Percentiles rank a stretch among this genome's conserved stretches.
These are phyloP conservation scores for Phaeosphaeria sp. DNA, from an alignment of 2,329 filamentous ascomycete species.

Conservation along the genomic window DNA sequence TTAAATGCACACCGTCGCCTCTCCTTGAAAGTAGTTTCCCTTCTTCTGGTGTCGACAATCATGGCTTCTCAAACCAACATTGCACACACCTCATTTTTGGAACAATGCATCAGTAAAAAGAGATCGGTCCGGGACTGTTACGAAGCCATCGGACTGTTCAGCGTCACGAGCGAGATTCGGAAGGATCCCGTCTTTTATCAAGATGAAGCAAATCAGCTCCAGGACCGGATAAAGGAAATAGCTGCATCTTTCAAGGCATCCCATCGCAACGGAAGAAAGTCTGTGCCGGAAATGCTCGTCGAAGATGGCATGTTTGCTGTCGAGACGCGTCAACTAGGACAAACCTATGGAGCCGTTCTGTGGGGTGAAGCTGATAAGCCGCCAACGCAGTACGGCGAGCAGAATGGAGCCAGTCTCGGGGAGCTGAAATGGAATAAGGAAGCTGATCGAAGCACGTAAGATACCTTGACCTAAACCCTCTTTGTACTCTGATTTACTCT, in stretches of 20 bases:
- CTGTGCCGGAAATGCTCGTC: constrained; percentile 2
- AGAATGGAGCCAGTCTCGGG: constrained; percentile 1
- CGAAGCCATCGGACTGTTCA: constrained; percentile 13
- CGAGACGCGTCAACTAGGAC: constrained; percentile 5
- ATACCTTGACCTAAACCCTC: neutral
- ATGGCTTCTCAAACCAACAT: constrained; percentile 9
- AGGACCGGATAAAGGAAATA: constrained; percentile 11
- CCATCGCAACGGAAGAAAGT: constrained; percentile 1
- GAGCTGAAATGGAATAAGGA: constrained; percentile 11
- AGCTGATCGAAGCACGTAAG: constrained; percentile 10
- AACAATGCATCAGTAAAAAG: constrained; percentile 11
- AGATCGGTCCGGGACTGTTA: constrained; percentile 6
- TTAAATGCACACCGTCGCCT: neutral
- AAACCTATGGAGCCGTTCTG: constrained; percentile 9
- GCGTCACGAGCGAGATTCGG: constrained; percentile 1
- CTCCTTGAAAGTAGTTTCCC: neutral
- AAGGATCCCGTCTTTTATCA: constrained; percentile 10
- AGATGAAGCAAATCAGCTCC: constrained; percentile 12
- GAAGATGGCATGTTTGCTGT: constrained; percentile 9
- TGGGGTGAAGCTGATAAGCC: constrained; percentile 11
- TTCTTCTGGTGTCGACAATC: neutral
- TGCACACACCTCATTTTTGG: constrained; percentile 13
- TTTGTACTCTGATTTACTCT: too few relatives aligned
- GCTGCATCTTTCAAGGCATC: constrained; percentile 4
- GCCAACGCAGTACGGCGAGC: neutral